Evolutionary conservation across 2,329 filamentous ascomycete genomes (phyloP), one percentile per base, ranked within the genome.

Genomic region (Madurella fahalii): DNA sequence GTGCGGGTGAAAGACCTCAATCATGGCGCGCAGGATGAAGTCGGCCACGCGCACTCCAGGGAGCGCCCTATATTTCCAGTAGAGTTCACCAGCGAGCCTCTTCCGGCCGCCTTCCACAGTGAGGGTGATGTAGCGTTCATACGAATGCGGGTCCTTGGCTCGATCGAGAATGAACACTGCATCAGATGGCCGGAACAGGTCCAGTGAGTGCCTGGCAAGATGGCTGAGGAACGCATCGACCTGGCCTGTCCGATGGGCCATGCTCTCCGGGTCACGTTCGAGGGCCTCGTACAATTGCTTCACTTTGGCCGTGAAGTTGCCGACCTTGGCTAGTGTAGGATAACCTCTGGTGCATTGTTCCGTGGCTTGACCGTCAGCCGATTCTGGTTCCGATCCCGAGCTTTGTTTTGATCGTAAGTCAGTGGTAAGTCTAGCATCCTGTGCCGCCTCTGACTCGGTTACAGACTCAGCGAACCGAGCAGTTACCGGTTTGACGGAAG

Each of bases 11-110:
- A 71, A 72, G 30, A 76, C 58, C 20, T 73, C 71, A 60, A 81
- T 75, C 68, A 81, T 71, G 50, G 68, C 68, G 41, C 71, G 70
- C 5, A 83, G 66, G 13, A 78, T 68, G 1, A 61, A 52, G 12
- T 68, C 62, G 11, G 71, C 68, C 1, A 77, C 72, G 31, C 62
- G 63, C 25, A 67, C 70, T 9, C 63, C 64, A 1, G 74, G 69
- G 12, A 80, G 61, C 13, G 68, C 54, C 32, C 78, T 74, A 57
- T 79, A 81, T 20, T 70, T 65, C 13, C 66, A 63, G 62, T 82
- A 83, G 9, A 79, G 69, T 2, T 72, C 64, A 0, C 67, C 62
- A 1, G 77, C 68, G 30, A 73, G 64, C 25, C 65, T 62, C 12
- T 57, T 47, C 47, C 70, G 61, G 40, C 63, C 43, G 53, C 61